Conservation (phyloP, 345 rosid species). For the Garcia nutans region DNA sequence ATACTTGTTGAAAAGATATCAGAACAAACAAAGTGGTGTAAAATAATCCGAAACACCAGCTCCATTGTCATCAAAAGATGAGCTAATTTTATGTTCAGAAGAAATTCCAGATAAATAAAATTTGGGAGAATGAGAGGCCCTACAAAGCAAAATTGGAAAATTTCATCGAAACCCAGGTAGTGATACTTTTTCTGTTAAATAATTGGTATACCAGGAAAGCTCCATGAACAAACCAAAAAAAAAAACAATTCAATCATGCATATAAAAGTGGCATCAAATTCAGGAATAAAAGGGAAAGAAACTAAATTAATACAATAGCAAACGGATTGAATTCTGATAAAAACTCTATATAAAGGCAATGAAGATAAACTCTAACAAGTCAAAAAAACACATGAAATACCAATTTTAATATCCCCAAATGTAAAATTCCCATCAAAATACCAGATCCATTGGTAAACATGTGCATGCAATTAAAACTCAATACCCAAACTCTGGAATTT, state of each 20-base stretch:
- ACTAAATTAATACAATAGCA: neutral
- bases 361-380: neutral
- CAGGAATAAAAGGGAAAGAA: neutral
- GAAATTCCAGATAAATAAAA: neutral
- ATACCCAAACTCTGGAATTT: constrained; percentile 12
- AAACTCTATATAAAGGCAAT: neutral
- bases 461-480: constrained; percentile 37
- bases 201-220: neutral
- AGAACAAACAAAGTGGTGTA: neutral
- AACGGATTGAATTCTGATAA: neutral
- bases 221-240: neutral
- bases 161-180: neutral
- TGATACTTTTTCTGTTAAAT: neutral
- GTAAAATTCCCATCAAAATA: constrained; percentile 1
- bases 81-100: neutral
- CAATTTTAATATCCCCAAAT: constrained; percentile 17
- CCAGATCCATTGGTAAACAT: constrained; percentile 43
- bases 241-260: neutral
- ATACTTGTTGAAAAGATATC: neutral
- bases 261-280: neutral
- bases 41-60: neutral
- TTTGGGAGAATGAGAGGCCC: neutral
- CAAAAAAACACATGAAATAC: neutral
- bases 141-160: neutral
- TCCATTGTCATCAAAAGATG: neutral